phyloP scores from a whole-genome alignment of 2,329 filamentous ascomycete species.

The Aspergillus candidus region DNA sequence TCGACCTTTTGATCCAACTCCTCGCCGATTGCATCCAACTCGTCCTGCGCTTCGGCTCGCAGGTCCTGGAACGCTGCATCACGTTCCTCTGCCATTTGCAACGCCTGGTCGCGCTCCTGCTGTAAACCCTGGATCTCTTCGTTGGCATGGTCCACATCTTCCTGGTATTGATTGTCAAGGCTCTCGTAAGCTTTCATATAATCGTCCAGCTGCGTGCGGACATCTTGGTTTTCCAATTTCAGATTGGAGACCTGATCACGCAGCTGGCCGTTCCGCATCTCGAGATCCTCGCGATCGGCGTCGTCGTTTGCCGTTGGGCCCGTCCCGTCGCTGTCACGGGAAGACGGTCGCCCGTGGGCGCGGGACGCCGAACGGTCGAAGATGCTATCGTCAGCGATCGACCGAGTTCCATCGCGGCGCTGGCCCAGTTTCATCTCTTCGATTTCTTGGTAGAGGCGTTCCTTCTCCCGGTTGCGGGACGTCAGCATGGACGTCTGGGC shows the following conservation, averaged over 20 bases:
- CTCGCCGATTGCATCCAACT: conserved; percentile 52
- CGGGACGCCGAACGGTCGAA: conserved; percentile 91
- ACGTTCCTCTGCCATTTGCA: conserved; percentile 64
- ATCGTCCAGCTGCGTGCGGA: conserved; percentile 74
- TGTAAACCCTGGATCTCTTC: conserved; percentile 75
- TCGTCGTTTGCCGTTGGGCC: conserved; percentile 63
- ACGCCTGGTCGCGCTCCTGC: conserved; percentile 76
- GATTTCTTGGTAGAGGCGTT: conserved; percentile 91
- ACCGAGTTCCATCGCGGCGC: conserved; percentile 58
- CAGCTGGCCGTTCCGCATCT: conserved; percentile 74
- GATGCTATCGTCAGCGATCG: conserved; percentile 73
- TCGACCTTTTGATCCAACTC: conserved; percentile 67
- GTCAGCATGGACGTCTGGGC: conserved; percentile 97
- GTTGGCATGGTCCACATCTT: conserved; percentile 71
- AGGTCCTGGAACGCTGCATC: conserved; percentile 48
- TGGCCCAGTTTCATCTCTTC: conserved; percentile 90
- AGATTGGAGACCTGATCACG: conserved; percentile 81
- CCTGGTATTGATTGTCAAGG: conserved; percentile 66
- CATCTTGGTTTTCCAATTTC: conserved; percentile 82
- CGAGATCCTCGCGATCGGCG: conserved; percentile 75
- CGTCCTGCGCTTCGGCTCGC: conserved; percentile 53
- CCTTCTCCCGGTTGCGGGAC: conserved; percentile 89
- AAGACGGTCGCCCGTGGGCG: conserved; percentile 67
- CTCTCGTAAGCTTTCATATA: conserved; percentile 74
- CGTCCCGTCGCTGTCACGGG: conserved; percentile 64